Evolutionary conservation across 2,329 filamentous ascomycete species (phyloP).

Genomic region (Mollisia scopiformis): DNA sequence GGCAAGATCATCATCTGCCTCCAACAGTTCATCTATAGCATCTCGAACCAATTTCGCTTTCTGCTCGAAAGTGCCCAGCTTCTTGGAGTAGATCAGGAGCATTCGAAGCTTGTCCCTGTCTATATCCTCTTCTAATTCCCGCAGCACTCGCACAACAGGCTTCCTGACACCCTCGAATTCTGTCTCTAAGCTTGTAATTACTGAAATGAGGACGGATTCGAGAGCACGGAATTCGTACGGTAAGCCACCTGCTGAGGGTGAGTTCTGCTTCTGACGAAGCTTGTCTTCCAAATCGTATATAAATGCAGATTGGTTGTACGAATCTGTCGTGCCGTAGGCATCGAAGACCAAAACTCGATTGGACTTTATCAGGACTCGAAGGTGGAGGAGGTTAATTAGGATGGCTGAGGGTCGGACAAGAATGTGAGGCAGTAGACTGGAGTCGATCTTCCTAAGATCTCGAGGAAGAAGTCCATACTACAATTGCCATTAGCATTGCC

Average conservation of each 20-base stretch:
- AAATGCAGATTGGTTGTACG: slow-evolving; percentile 93
- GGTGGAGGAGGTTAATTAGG: slow-evolving; percentile 92
- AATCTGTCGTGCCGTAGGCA: slow-evolving; percentile 91
- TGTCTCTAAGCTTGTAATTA: slow-evolving; percentile 87
- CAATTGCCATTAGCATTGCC: slow-evolving; percentile 28
- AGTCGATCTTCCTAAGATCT: slow-evolving; percentile 97
- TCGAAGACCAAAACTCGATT: slow-evolving; percentile 95
- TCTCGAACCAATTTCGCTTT: slow-evolving; percentile 93
- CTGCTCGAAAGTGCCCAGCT: slow-evolving; percentile 95
- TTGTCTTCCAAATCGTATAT: slow-evolving; percentile 97
- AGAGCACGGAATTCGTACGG: slow-evolving; percentile 96
- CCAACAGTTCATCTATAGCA: slow-evolving; percentile 91
- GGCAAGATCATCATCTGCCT: slow-evolving; percentile 93
- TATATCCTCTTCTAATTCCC: slow-evolving; percentile 94
- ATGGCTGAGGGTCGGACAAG: slow-evolving; percentile 92
- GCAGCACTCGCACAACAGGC: slow-evolving; percentile 84
- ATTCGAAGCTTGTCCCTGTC: slow-evolving; percentile 91
- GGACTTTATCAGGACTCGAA: slow-evolving; percentile 93
- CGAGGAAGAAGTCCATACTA: slow-evolving; percentile 91
- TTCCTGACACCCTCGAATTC: slow-evolving; percentile 95
- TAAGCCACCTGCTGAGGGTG: slow-evolving; percentile 62
- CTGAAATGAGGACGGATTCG: slow-evolving; percentile 92
- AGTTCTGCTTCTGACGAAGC: slow-evolving; percentile 75
- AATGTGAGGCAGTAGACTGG: slow-evolving; percentile 92
- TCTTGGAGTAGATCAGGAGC: slow-evolving; percentile 91